These are phyloP conservation scores for Yamagishiella unicocca DNA, from an alignment of 139 green algal species.

Conservation along the genomic window DNA sequence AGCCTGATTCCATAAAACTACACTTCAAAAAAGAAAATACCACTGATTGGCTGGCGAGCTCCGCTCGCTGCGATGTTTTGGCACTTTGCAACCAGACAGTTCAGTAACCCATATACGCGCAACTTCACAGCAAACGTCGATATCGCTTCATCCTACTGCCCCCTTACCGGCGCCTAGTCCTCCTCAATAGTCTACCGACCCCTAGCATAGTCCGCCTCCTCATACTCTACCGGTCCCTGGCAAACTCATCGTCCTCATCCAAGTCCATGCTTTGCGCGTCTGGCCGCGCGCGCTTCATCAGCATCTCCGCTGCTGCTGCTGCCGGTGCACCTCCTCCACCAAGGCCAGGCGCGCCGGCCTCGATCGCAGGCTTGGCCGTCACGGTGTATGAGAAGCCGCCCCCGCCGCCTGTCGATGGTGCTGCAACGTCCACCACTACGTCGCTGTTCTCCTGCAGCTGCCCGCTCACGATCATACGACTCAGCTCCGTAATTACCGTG, in stretches of 20 bases:
- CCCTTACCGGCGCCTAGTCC: no score
- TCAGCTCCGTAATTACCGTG: constrained; percentile 72
- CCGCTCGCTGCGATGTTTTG: no score
- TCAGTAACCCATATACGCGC: no score
- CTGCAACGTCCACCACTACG: not conserved
- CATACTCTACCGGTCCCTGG: no score
- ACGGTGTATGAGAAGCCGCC: not conserved
- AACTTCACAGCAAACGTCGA: no score
- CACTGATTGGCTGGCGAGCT: no score
- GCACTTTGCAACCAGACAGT: no score
- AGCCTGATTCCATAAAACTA: no score
- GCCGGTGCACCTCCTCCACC: not conserved
- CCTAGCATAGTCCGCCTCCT: no score
- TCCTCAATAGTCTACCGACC: no score
- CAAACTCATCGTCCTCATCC: constrained; percentile 19
- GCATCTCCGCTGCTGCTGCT: constrained; percentile 22
- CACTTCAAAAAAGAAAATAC: no score
- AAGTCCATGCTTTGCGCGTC: constrained; percentile 16
- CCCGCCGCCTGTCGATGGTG: not conserved
- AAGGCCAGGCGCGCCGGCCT: not conserved
- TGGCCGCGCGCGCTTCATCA: constrained; percentile 36
- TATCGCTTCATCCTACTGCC: no score
- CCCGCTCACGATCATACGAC: constrained; percentile 70
- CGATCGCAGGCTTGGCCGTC: not conserved
- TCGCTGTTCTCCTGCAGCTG: constrained; percentile 59